Base-by-base conservation (phyloP, 495 filamentous ascomycete genomes). In the Pyrenopolyporus hunteri region DNA sequence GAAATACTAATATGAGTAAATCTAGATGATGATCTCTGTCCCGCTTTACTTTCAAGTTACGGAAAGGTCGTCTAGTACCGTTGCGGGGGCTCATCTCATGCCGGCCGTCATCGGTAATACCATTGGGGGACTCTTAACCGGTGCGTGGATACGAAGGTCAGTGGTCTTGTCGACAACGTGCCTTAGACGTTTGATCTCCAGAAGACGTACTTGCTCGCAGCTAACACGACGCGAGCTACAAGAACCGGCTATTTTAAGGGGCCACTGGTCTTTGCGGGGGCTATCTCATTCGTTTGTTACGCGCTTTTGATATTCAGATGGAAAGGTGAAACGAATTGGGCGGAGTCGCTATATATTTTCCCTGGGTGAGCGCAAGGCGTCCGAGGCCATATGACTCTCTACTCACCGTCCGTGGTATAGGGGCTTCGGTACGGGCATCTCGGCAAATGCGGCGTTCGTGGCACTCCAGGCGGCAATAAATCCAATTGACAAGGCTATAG, bases 41-140 rank as follows among this genome's bases (percentile, higher is more conserved):
- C 88, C 88, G 0, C 71, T 91, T 0, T 91, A 90, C 67, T 90
- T 89, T 63, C 85, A 88, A 58, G 80, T 88, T n/a, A 87, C 85
- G 0, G 61, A 74, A 3, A 67, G 75, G 0, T 78, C 78, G 4
- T 84, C 83, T 6, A 80, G 81, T 47, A 83, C 85, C 1, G 66
- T 71, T 0, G 80, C 87, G 0, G 88, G 87, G 0, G 76, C 77
- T 0, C 85, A 88, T 64, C 74, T 91, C 0, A 71, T 89, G 29
- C 87, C 87, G 0, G 83, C 86, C 9, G 85, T 90, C 1, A 66
- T 83, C 0, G 87, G 85, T 4, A 90, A 89, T 63, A 82, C 86
- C 0, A 39, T 88, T 1, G 88, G 86, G 3, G 86, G 84, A 1
- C 59, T 91, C 0, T 25, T 84, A 1, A 79, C 85, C 0, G 87